Evolutionary conservation across 192 early-diverging fungal species (phyloP), one percentile per base, ranked within the genome.

Genomic region (Entophlyctis luteolus): DNA sequence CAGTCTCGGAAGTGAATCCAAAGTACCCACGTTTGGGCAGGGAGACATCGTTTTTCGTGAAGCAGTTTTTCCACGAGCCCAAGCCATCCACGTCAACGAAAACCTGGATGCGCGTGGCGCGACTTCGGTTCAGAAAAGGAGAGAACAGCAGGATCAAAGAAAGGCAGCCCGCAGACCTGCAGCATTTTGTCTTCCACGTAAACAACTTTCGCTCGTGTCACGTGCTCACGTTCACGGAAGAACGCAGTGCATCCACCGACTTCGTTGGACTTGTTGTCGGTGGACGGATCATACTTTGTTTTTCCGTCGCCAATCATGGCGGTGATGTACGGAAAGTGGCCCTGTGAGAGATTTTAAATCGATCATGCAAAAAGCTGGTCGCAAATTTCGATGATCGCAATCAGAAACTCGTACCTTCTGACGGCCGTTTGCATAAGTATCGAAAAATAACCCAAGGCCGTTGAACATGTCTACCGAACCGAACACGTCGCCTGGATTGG

Each of bases 401-500:
- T 45, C n/a, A 45, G 42, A 12, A 12, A n/a, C 42, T 45, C n/a
- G 10, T n/a, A 45, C 42, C n/a, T 45, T 83, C 59, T 42, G 8
- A n/a, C 87, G 73, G 57, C 87, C 78, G 72, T 98, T 97, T 45
- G 90, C 81, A 70, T 96, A 98, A 5, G 94, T 97, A 78, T 98
- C 97, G 71, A 99, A 96, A 70, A 98, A 93, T 57, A 99, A 74
- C 23, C 95, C 97, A 28, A 99, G 76, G 0, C 97, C 97, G 33
- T 85, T 84, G 74, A 98, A 98, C 48, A 87, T 73, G 72, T 96
- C 92, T 31, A 79, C 70, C 71, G 79, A 87, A 12, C 96, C 96
- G 86, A 96, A 96, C 45, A 96, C 93, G 31, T 91, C 88, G 0
- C 96, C 95, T 39, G 8, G 72, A 1, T 22, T n/a, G 38, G 2